Percentiles rank a stretch among this genome's conserved stretches.
Evolutionary conservation across 2,329 filamentous ascomycete species (phyloP).

Genomic region (Metarhizium brunneum): DNA sequence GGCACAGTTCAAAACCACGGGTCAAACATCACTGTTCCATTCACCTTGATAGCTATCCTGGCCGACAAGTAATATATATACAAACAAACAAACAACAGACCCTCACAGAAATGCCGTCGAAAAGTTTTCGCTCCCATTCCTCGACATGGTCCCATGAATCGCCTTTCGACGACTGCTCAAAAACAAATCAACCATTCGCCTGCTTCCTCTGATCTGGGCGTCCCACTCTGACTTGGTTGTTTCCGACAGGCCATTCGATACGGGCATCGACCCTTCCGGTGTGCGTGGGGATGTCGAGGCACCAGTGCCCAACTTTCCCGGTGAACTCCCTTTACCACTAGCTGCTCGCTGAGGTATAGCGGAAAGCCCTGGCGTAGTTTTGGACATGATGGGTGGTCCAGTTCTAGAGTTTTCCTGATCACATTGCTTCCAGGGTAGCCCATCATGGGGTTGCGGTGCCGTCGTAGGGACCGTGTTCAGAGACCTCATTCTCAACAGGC

Average conservation of each 20-base stretch:
- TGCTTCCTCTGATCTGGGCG: conserved; percentile 32
- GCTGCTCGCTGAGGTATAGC: conserved; percentile 12
- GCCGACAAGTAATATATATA: conserved; percentile 3
- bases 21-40: background rate
- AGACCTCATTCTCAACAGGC: conserved; percentile 15
- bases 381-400: conserved; percentile 14
- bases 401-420: conserved; percentile 11
- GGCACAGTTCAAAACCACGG: background rate
- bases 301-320: conserved; percentile 5
- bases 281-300: conserved; percentile 1
- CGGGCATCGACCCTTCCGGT: background rate
- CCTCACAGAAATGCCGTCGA: conserved; percentile 22
- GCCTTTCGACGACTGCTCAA: conserved; percentile 37
- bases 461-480: conserved; percentile 14
- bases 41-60: background rate
- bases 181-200: conserved; percentile 46
- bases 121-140: conserved; percentile 16
- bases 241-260: background rate
- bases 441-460: conserved; percentile 9
- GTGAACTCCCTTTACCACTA: conserved; percentile 12
- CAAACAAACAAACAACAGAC: background rate
- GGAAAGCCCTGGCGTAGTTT: conserved; percentile 20
- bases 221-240: conserved; percentile 13
- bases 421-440: conserved; percentile 12
- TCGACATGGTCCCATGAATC: conserved; percentile 23